phyloP scores from a whole-genome alignment of 2,329 filamentous ascomycete species.

The Aspergillus alliaceus region DNA sequence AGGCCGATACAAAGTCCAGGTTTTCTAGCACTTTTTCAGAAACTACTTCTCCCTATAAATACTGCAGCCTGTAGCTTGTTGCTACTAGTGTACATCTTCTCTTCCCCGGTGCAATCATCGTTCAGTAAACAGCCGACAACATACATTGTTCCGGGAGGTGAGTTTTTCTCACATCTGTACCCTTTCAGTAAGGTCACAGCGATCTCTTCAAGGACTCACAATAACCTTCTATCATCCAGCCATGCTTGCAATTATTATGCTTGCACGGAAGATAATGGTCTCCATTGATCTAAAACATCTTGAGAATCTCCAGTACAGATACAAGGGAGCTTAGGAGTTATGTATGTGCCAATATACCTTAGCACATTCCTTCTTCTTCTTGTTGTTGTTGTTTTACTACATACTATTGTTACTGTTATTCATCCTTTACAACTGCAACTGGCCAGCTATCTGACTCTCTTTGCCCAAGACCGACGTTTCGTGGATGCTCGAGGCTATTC shows the following conservation, averaged over 20 bases:
- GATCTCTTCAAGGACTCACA: not conserved
- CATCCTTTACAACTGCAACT: not conserved
- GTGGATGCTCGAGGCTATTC: not conserved
- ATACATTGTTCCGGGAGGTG: slow-evolving; percentile 41
- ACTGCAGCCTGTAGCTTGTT: slow-evolving; percentile 31
- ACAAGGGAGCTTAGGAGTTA: slow-evolving; percentile 39
- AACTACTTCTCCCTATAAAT: slow-evolving; percentile 29
- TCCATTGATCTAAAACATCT: slow-evolving; percentile 41
- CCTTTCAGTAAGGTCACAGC: slow-evolving; percentile 13
- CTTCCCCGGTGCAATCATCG: slow-evolving; percentile 12
- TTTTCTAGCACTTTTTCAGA: slow-evolving; percentile 18
- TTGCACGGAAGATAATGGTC: slow-evolving; percentile 36
- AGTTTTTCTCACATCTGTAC: slow-evolving; percentile 12
- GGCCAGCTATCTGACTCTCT: not conserved
- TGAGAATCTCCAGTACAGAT: slow-evolving; percentile 41
- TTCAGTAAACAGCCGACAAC: slow-evolving; percentile 24
- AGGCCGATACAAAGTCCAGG: slow-evolving; percentile 24
- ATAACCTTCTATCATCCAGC: slow-evolving; percentile 28
- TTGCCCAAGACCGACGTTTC: not conserved
- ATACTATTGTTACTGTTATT: not conserved
- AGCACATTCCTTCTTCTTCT: too few species aligned
- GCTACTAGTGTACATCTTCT: slow-evolving; percentile 26
- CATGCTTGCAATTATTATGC: slow-evolving; percentile 31
- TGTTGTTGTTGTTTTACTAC: too few species aligned
- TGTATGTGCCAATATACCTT: not conserved